Base-by-base conservation (phyloP, 1,139 yeast species). In the Lodderomyces jiufengensis region DNA sequence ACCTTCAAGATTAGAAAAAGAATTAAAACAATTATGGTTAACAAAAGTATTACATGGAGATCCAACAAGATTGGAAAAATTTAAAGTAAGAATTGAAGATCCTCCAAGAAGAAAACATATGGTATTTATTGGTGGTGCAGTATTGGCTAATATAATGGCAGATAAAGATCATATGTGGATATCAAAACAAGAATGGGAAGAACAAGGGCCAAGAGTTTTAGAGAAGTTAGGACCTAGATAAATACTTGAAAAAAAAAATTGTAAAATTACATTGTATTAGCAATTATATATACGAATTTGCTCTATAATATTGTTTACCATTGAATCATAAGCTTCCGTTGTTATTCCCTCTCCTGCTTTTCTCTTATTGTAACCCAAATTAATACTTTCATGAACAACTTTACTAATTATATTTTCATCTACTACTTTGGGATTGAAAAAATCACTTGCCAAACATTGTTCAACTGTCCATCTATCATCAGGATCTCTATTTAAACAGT, bases 81-180 rank as follows among this genome's bases (percentile, higher is more conserved):
- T 92, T 64, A 92, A 92, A 64, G 96, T 94, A 31, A 81, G 95
- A 63, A 92, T 92, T 54, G 98, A 92, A 61, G 98, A 92, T 59
- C 98, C 98, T 32, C 99, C 99, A 50, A 81, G 97, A 71, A 86
- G 99, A 73, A 84, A 92, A 61, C 97, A 94, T 62, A 92, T 92
- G 97, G 99, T 92, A 29, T 92, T 92, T 63, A 82, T 92, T 48
- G 99, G 99, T 50, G 99, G 99, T 54, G 98, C 98, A 5, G 98
- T 92, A 13, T 73, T 92, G 55, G 98, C 99, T 25, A 88, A 85
- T 55, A 92, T 92, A 51, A 92, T 94, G 97, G 95, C 95, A 32
- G 96, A 92, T 59, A 92, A 90, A 62, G 97, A 90, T 47, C 96
- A 88, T 55, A 85, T 92, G 95, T 90, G 99, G 99, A 78, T 94